Evolutionary conservation across 768 basidiomycete species (phyloP).

Genomic region (Cystobasidium onofrii): DNA sequence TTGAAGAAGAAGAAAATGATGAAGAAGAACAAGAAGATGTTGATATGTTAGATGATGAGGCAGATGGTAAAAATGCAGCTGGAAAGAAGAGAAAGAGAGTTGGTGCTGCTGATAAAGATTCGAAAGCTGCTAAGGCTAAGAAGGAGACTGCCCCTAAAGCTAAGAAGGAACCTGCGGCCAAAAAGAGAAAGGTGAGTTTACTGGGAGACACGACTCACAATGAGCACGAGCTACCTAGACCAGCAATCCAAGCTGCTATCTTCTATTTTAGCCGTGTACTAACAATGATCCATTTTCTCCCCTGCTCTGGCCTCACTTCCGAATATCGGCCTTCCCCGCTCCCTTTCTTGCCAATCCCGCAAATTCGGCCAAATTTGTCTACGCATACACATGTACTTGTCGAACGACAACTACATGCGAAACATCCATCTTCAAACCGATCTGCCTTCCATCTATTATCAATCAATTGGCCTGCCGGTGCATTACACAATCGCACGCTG

Average conservation of each 20-base stretch:
- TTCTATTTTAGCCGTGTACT: background rate
- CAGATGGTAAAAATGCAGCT: constrained; percentile 16
- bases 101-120: constrained; percentile 47
- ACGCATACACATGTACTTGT: no score
- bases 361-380: background rate
- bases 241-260: no score
- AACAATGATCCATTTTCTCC: background rate
- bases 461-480: no score
- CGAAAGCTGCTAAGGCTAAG: constrained; percentile 31
- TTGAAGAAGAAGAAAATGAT: constrained; percentile 56
- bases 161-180: constrained; percentile 56
- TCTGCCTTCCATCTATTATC: no score
- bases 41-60: constrained; percentile 40
- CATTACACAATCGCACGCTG: background rate
- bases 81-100: constrained; percentile 47
- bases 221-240: no score
- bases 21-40: constrained; percentile 53
- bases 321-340: background rate
- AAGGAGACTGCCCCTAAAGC: constrained; percentile 42
- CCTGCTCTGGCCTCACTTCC: background rate
- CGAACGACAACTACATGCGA: no score
- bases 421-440: no score
- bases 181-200: constrained; percentile 45
- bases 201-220: no score
- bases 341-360: background rate